phyloP scores from a whole-genome alignment of 192 early-diverging fungal genomes.

The Powellomyces hirtus region DNA sequence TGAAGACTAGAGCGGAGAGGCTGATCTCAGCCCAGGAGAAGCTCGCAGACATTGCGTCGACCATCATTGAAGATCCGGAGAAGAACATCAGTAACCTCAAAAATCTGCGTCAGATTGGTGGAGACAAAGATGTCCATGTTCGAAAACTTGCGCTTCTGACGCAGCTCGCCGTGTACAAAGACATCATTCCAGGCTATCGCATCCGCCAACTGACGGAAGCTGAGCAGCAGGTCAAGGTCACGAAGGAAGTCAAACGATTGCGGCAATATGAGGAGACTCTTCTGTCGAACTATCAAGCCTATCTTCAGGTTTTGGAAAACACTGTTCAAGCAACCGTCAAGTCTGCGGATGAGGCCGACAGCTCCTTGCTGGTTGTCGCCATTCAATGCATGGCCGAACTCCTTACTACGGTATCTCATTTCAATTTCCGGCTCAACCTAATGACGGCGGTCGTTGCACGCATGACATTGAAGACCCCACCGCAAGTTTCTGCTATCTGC shows the following conservation, averaged over 20 bases:
- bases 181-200: slow-evolving; percentile 92
- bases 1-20: slow-evolving; percentile 18
- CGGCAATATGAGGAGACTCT: slow-evolving; percentile 83
- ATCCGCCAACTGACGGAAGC: slow-evolving; percentile 83
- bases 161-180: slow-evolving; percentile 90
- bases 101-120: slow-evolving; percentile 63
- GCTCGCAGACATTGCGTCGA: slow-evolving; percentile 76
- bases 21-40: slow-evolving; percentile 57
- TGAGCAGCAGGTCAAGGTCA: slow-evolving; percentile 72
- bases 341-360: background rate
- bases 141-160: slow-evolving; percentile 78
- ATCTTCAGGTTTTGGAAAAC: slow-evolving; percentile 72
- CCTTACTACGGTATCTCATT: slow-evolving; percentile 79
- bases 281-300: slow-evolving; percentile 79
- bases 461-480: slow-evolving; percentile 63
- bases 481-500: slow-evolving; percentile 66
- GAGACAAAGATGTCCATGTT: slow-evolving; percentile 62
- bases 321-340: slow-evolving; percentile 24
- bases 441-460: slow-evolving; percentile 78
- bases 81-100: slow-evolving; percentile 66
- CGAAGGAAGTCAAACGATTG: slow-evolving; percentile 87
- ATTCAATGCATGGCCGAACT: slow-evolving; percentile 82
- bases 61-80: slow-evolving; percentile 82
- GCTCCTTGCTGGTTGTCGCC: slow-evolving; percentile 52
- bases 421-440: slow-evolving; percentile 92